Evolutionary conservation across 805 yeast genomes (phyloP).

Genomic region (Priceomyces melissophilus): DNA sequence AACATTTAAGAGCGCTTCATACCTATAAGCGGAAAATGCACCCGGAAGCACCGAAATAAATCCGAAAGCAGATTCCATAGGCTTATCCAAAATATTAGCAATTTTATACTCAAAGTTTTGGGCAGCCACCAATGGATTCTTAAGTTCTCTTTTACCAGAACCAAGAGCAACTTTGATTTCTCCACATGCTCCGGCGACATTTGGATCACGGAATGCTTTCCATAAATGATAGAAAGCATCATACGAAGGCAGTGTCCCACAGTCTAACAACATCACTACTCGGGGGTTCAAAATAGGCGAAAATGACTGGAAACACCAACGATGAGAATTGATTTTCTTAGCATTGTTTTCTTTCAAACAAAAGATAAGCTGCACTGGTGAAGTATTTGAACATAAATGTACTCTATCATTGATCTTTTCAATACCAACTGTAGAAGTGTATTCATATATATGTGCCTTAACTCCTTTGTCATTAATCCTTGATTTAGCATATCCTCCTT

Average conservation of each 20-base stretch:
- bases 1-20: slow-evolving; percentile 66
- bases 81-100: slow-evolving; percentile 92
- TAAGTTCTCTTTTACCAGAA: slow-evolving; percentile 40
- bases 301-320: slow-evolving; percentile 96
- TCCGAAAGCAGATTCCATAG: slow-evolving; percentile 93
- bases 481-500: slow-evolving; percentile 93
- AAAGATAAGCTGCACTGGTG: slow-evolving; percentile 84
- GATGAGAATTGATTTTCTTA: slow-evolving; percentile 89
- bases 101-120: slow-evolving; percentile 97
- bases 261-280: slow-evolving; percentile 81
- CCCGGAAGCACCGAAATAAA: slow-evolving; percentile 94
- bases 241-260: slow-evolving; percentile 88
- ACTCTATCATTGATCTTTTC: slow-evolving; percentile 63
- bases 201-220: slow-evolving; percentile 77
- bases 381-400: slow-evolving; percentile 61
- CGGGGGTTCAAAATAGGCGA: slow-evolving; percentile 79
- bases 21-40: slow-evolving; percentile 93
- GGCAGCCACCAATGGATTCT: slow-evolving; percentile 91
- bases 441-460: slow-evolving; percentile 86
- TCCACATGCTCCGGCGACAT: slow-evolving; percentile 97
- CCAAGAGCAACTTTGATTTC: slow-evolving; percentile 90
- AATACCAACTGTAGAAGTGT: slow-evolving; percentile 88
- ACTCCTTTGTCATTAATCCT: slow-evolving; percentile 81
- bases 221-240: slow-evolving; percentile 86
- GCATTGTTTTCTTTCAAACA: slow-evolving; percentile 88